Evolutionary conservation across 352 stramenopile genomes (phyloP), one percentile per base, ranked within the genome.

Genomic region (Ophiocytium majus): DNA sequence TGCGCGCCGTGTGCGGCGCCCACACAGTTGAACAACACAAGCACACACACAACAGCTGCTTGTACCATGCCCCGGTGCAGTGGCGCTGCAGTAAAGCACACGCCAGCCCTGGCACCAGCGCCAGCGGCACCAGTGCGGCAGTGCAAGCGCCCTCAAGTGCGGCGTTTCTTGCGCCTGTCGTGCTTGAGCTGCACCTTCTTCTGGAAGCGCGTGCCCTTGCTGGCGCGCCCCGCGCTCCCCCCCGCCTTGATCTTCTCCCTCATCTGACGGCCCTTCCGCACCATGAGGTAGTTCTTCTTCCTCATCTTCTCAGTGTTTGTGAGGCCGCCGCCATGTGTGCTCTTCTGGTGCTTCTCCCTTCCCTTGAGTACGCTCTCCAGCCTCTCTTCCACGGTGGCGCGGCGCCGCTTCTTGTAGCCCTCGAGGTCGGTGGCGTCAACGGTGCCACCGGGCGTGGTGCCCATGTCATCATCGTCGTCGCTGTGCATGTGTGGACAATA

Each of bases 351-450:
- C 35, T 84, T 88, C 71, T 90, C 86, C 49, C 79, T 31, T 0
- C 85, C 85, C 17, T 80, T 76, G 34, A 88, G 75, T 9, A 89
- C 85, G 79, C 76, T 85, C 82, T 90, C 85, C 78, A 90, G 50
- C 64, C 85, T 90, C 84, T 94, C 92, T 50, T 92, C 91, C 88
- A 94, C 92, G 36, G 80, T 91, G 79, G 91, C 87, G n/a, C 91
- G 88, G 37, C 92, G 91, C 43, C 89, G 86, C 81, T 91, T 94
- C 5, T 90, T 90, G 80, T 93, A 90, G 1, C 91, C 92, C 89
- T 93, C 92, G 33, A 94, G 92, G 86, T 93, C 90, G 9, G 84
- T 84, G 10, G 91, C 82, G 76, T 90, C 91, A 0, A 95, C 91
- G 35, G 89, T 88, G 75, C 91, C 90, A 43, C 66, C 76, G 35